Conservation (phyloP, 257 asterid genomes). For the Jaltomata sinuosa region DNA sequence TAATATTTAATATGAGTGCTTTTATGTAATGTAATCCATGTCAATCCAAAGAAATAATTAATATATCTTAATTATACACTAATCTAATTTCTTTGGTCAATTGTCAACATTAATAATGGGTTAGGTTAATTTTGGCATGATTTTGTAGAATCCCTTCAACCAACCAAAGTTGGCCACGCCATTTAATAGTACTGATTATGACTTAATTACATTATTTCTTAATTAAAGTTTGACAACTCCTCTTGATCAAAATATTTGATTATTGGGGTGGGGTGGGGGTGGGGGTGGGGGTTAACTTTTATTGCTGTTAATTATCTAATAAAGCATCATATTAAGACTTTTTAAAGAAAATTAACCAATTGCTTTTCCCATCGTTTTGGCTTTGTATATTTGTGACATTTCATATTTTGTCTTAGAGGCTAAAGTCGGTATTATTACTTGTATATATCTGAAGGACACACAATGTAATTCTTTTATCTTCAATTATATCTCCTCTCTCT, state of each 20-base stretch:
- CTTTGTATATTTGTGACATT: background rate
- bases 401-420: background rate
- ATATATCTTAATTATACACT: background rate
- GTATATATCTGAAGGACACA: too few relatives aligned
- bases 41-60: background rate
- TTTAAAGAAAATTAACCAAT: background rate
- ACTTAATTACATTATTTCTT: background rate
- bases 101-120: constrained; percentile 1
- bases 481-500: too few relatives aligned
- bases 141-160: background rate
- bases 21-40: background rate
- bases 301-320: background rate
- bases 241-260: background rate
- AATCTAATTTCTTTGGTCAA: background rate
- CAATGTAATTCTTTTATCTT: too few relatives aligned
- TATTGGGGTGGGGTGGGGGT: background rate
- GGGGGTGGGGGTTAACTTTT: background rate
- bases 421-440: too few relatives aligned
- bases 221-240: background rate
- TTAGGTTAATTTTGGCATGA: constrained; percentile 5
- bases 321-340: background rate
- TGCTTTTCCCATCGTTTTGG: background rate
- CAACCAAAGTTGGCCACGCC: background rate
- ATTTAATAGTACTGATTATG: background rate
- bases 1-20: background rate